Conservation (phyloP, 768 basidiomycete species). For the Boletus insuetus region DNA sequence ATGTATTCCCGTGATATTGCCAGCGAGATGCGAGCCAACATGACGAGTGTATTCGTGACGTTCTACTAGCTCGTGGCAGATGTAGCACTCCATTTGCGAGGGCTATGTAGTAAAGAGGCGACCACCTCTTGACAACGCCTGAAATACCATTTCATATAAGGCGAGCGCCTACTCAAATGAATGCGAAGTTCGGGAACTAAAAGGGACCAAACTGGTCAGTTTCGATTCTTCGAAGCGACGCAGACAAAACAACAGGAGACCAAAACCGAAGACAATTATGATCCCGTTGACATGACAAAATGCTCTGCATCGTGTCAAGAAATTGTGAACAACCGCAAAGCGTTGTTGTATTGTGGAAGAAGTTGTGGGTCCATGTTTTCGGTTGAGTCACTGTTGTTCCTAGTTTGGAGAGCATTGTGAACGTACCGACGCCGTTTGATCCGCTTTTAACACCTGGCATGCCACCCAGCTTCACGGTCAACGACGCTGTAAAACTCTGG, state of each 20-base stretch:
- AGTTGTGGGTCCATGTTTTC: conserved; percentile 2
- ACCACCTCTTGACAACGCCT: not conserved
- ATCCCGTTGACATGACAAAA: conserved; percentile 7
- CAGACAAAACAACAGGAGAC: not conserved
- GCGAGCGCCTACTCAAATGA: not conserved
- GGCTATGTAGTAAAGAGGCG: not conserved
- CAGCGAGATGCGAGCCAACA: conserved; percentile 4
- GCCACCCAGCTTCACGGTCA: too few relatives aligned
- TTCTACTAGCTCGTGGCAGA: conserved; percentile 12
- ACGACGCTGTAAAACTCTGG: too few relatives aligned
- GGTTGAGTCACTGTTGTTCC: not conserved
- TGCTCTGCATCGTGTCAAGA: not conserved
- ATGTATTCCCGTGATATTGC: not conserved
- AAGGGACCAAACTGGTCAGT: not conserved
- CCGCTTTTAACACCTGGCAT: too few relatives aligned
- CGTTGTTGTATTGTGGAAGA: not conserved
- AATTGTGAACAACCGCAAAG: not conserved
- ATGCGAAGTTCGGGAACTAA: not conserved
- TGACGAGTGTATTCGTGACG: conserved; percentile 14
- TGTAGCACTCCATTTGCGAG: conserved; percentile 13
- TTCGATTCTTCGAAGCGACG: not conserved
- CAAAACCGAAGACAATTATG: conserved; percentile 1
- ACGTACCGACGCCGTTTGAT: too few relatives aligned
- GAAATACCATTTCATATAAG: not conserved
- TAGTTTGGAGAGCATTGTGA: not conserved